Evolutionary conservation across 2,329 filamentous ascomycete species (phyloP).

Genomic region (Sporothrix phasma): DNA sequence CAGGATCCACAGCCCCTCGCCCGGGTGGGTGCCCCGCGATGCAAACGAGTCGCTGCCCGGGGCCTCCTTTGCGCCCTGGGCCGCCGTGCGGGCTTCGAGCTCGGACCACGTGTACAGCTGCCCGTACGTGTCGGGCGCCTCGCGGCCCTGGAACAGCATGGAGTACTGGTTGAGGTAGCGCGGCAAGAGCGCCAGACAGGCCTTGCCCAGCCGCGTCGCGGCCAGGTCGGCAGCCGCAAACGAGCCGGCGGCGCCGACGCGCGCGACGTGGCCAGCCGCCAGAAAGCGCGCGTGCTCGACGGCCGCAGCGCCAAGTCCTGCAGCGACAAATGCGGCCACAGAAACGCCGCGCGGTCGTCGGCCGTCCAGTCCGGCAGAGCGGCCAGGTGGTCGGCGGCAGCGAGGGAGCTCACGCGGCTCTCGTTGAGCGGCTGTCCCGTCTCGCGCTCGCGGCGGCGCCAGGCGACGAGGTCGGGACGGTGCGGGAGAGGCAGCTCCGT

Average conservation of each 20-base stretch:
- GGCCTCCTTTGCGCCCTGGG: background rate
- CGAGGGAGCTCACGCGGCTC: background rate
- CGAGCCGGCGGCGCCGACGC: slow-evolving; percentile 6
- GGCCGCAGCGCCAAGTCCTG: slow-evolving; percentile 8
- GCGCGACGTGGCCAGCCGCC: slow-evolving; percentile 10
- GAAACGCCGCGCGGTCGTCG: slow-evolving; percentile 14
- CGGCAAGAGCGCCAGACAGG: slow-evolving; percentile 16
- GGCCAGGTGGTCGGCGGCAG: background rate
- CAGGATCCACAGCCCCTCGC: slow-evolving; percentile 18
- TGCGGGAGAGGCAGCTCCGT: slow-evolving; percentile 6
- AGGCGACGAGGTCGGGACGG: slow-evolving; percentile 16
- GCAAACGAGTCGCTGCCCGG: slow-evolving; percentile 13
- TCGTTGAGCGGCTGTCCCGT: background rate
- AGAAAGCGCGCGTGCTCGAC: slow-evolving; percentile 8
- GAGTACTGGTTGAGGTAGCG: slow-evolving; percentile 24
- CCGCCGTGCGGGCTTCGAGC: background rate
- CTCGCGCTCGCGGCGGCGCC: slow-evolving; percentile 12
- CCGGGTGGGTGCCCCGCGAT: slow-evolving; percentile 16
- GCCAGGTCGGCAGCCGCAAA: slow-evolving; percentile 17
- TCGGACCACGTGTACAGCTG: slow-evolving; percentile 18
- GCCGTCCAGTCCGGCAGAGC: slow-evolving; percentile 10
- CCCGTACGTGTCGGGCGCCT: slow-evolving; percentile 27
- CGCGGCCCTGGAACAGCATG: slow-evolving; percentile 28
- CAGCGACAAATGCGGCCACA: slow-evolving; percentile 17
- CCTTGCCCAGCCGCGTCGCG: slow-evolving; percentile 14